Base-by-base conservation (phyloP, 768 basidiomycete genomes). In the Hygrophorus russula region DNA sequence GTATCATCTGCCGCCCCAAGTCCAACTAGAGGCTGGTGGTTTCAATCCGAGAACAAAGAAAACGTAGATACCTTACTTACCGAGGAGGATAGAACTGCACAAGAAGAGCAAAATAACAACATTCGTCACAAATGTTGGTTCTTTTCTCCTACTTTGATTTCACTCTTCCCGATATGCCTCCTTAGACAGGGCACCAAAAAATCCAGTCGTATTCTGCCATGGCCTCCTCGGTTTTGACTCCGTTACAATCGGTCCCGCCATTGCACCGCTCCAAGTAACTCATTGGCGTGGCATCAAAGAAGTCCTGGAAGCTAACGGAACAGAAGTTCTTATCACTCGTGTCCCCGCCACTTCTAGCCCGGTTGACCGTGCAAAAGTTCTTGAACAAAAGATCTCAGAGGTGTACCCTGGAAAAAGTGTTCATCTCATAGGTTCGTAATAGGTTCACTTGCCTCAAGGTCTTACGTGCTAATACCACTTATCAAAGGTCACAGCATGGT, bases 231-330 rank as follows among this genome's bases (percentile, higher is more conserved):
- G 90, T 1, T 93, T 92, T 50, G 89, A 93, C 57, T 81, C 79
- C 0, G 75, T 92, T 51, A 83, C 78, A 2, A 81, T 90, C 17
- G 83, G 85, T 1, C 79, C 74, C 2, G 65, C 81, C 36, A 85
- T 82, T 45, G 79, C 82, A 10, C 80, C 89, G 3, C 53, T 97
- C 13, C 80, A 92, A 54, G 89, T 99, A 33, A 73, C 83, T 2
- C 92, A 99, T 59, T 99, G 96, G 96, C 76, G 94, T 30, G 96
- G 96, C 5, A 94, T 99, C 50, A 82, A 85, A 55, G 89, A 97
- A 57, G 91, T 86, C 13, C 70, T 99, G 5, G 82, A 93, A 54
- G 73, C 83, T 30, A 91, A 85, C 56, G 93, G 90, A 13, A 75
- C 74, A 10, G 84, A 98, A 57, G 86, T 97, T 29, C 74, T 98